These are phyloP conservation scores for Verticillium albo-atrum DNA, from an alignment of 2,329 filamentous ascomycete species.

Conservation along the genomic window DNA sequence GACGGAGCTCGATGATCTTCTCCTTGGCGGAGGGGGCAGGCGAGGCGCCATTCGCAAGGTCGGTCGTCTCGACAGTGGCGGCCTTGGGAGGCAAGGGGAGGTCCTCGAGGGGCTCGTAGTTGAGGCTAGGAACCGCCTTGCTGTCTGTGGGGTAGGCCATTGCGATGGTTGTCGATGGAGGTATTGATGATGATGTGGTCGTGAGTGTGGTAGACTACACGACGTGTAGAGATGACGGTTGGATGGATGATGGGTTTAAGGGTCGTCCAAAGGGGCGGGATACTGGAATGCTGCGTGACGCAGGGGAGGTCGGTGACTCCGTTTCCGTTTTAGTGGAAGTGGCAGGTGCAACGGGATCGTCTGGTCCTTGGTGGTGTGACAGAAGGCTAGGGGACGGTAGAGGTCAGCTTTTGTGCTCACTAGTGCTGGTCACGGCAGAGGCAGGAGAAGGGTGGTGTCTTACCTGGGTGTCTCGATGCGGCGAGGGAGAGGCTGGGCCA, in stretches of 20 bases:
- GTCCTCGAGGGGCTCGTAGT: background rate
- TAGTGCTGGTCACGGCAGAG: background rate
- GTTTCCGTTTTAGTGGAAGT: background rate
- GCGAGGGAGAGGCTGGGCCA: background rate
- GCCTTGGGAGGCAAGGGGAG: background rate
- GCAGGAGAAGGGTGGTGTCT: background rate
- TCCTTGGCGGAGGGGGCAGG: slow-evolving; percentile 6
- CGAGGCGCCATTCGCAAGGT: background rate
- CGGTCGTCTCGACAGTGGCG: background rate
- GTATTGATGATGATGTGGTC: background rate
- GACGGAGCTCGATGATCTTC: slow-evolving; percentile 21
- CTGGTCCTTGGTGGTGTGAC: background rate
- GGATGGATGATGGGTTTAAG: background rate
- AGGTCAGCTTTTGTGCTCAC: background rate
- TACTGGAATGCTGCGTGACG: background rate
- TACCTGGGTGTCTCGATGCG: background rate
- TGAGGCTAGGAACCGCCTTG: background rate
- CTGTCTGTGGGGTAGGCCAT: background rate
- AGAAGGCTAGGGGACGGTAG: background rate
- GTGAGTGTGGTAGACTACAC: background rate
- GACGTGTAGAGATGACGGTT: background rate
- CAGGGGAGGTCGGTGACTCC: background rate
- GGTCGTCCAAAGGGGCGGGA: background rate
- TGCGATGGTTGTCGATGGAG: background rate
- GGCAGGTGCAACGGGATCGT: background rate